Conservation (phyloP, 148 eudicot species). For the Rhododendron kiyosumense region DNA sequence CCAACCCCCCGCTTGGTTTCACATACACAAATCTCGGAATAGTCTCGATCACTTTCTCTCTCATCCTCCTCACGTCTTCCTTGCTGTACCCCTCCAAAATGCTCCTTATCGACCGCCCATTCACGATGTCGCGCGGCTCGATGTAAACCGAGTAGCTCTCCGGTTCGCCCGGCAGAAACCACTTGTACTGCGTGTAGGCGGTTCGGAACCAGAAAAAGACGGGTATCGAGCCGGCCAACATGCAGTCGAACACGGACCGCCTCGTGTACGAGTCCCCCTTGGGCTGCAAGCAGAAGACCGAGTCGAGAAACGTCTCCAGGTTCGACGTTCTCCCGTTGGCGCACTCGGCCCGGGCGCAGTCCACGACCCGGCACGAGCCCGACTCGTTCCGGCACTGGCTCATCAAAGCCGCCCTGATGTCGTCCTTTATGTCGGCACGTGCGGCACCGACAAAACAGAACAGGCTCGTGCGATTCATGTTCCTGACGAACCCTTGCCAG, state of each 20-base stretch:
- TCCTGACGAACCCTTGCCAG: slow-evolving; percentile 55
- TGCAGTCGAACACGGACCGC: slow-evolving; percentile 47
- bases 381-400: slow-evolving; percentile 34
- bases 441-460: slow-evolving; percentile 34
- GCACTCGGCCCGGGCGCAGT: slow-evolving; percentile 35
- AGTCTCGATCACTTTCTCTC: slow-evolving; percentile 40
- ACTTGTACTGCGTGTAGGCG: slow-evolving; percentile 21
- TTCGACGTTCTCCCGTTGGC: slow-evolving; percentile 29
- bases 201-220: slow-evolving; percentile 46
- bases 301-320: slow-evolving; percentile 26
- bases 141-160: slow-evolving; percentile 56
- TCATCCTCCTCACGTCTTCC: slow-evolving; percentile 31
- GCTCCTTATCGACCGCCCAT: slow-evolving; percentile 29
- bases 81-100: slow-evolving; percentile 30
- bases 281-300: slow-evolving; percentile 57
- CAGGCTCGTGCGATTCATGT: background rate
- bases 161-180: slow-evolving; percentile 44
- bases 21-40: background rate
- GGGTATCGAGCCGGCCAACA: slow-evolving; percentile 53
- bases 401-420: slow-evolving; percentile 27
- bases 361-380: slow-evolving; percentile 35
- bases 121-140: slow-evolving; percentile 26
- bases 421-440: slow-evolving; percentile 25
- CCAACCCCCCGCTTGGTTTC: slow-evolving; percentile 18
- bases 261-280: slow-evolving; percentile 52